Evolutionary conservation across 2,329 filamentous ascomycete genomes (phyloP), one percentile per base, ranked within the genome.

Genomic region (Graphiopsis chlorocephala): DNA sequence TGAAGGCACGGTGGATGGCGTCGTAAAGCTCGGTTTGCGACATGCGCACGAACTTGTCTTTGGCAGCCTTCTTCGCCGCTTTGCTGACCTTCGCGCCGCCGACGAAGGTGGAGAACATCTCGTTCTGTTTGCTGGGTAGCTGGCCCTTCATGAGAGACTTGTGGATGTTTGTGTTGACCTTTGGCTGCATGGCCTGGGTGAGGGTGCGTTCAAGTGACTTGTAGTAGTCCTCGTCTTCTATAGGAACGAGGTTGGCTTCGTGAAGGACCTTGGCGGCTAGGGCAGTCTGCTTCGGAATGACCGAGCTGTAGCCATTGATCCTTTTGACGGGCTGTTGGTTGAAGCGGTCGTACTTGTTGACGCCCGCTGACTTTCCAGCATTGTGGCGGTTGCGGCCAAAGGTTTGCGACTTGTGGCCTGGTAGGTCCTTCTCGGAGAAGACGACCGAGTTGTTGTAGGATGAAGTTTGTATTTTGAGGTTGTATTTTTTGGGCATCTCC

Each of bases 381-480:
- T 58, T 61, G 56, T 60, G 50, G 38, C 53, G 69, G 64, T 66
- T 66, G n/a, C 61, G 33, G 35, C 68, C 67, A 45, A 62, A 66
- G 12, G 57, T 57, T 29, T 68, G 66, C 31, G 65, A 63, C 57
- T 63, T 64, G 65, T 72, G 71, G 42, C 91, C 91, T 0, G 93
- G 91, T 25, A 97, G 84, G 73, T 98, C 92, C 76, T 96, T 93
- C 78, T 99, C 95, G 47, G 90, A 93, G 75, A 99, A 99, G 64
- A 98, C 83, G 75, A 90, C 96, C 23, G 93, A 95, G 78, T 97
- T 97, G 72, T 86, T 87, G 35, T 94, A 87, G n/a, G 85, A 79
- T 48, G 81, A 76, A 47, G 87, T 85, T 26, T 85, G 88, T 55
- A 92, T 83, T 55, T 92, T 88, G 65, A 98, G 81, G 69, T 92